Evolutionary conservation across 352 stramenopile genomes (phyloP), one percentile per base, ranked within the genome.

Genomic region (Phytopythium ostracodes): DNA sequence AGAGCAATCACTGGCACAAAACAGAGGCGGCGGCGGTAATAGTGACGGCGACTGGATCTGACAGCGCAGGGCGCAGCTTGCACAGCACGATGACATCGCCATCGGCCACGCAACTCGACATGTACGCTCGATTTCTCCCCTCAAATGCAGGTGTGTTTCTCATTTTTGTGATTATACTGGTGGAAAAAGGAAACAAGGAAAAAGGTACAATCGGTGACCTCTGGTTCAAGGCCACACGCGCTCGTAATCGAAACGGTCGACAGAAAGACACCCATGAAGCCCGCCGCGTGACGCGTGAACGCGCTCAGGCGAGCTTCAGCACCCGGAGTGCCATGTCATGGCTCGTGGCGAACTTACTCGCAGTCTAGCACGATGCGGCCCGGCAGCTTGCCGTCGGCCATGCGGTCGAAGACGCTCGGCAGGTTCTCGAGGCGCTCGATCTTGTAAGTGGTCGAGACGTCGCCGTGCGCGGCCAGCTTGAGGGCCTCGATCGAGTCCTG

Each of bases 401-500:
- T 76, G 47, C 77, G 74, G 15, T 78, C 46, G 57, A 80, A 82
- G 2, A 86, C 69, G 53, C 65, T 61, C 2, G 76, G 72, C 14
- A 86, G 51, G 40, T 81, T 80, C 17, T 59, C 64, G 8, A 81
- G 57, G 3, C 59, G 62, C 49, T 83, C 72, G 18, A 86, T 59
- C 7, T 65, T 70, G 56, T 73, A 79, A 27, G 68, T 70, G 36
- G 70, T 79, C 56, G 70, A 73, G 33, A 84, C 75, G 8, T 77
- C 66, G 22, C 79, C 77, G 22, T 75, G 60, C 2, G 73, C 75
- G 7, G 67, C 77, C 10, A 89, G 56, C 49, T 84, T 71, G 38
- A 89, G 67, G 8, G 77, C 79, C 56, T 89, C 79, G 43, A 83
- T 73, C 7, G 74, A 61, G 44, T 87, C 79, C 54, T 89, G 72